phyloP scores from a whole-genome alignment of 176 grass and related monocot species.

The Puya raimondii region DNA sequence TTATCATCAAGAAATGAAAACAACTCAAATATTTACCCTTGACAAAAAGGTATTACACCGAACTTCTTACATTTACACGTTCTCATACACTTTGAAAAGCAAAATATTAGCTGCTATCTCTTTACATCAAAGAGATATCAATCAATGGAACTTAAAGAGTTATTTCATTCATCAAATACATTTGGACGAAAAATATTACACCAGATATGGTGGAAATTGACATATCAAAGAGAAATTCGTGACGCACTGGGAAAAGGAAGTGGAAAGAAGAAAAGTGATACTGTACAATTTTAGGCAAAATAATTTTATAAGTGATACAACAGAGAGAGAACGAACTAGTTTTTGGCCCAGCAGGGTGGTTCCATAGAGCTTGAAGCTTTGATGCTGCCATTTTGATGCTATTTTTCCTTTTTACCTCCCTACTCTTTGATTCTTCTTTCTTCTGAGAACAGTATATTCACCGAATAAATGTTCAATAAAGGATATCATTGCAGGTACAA shows the following conservation, averaged over 20 bases:
- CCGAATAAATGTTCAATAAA: not conserved
- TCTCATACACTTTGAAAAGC: too few relatives aligned
- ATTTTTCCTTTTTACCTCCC: slow-evolving; percentile 11
- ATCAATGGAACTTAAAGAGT: too few relatives aligned
- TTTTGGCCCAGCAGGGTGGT: slow-evolving; percentile 92
- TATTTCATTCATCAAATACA: not conserved
- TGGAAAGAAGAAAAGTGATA: too few relatives aligned
- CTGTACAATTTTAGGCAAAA: too few relatives aligned
- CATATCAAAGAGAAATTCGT: not conserved
- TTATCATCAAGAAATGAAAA: too few relatives aligned
- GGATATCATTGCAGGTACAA: too few relatives aligned
- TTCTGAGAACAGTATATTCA: not conserved
- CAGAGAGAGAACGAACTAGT: slow-evolving; percentile 43
- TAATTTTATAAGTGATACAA: not conserved
- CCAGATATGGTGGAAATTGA: not conserved
- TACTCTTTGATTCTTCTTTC: not conserved
- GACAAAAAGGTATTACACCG: too few relatives aligned
- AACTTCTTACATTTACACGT: too few relatives aligned
- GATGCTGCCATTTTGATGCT: slow-evolving; percentile 50
- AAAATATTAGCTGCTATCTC: too few relatives aligned
- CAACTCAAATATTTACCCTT: too few relatives aligned
- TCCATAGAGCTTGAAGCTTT: slow-evolving; percentile 84
- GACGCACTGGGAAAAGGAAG: too few relatives aligned
- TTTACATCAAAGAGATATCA: too few relatives aligned
- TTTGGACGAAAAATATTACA: not conserved